phyloP scores from a whole-genome alignment of 1,139 yeast genomes.

The Geotrichum cucujoidarum region DNA sequence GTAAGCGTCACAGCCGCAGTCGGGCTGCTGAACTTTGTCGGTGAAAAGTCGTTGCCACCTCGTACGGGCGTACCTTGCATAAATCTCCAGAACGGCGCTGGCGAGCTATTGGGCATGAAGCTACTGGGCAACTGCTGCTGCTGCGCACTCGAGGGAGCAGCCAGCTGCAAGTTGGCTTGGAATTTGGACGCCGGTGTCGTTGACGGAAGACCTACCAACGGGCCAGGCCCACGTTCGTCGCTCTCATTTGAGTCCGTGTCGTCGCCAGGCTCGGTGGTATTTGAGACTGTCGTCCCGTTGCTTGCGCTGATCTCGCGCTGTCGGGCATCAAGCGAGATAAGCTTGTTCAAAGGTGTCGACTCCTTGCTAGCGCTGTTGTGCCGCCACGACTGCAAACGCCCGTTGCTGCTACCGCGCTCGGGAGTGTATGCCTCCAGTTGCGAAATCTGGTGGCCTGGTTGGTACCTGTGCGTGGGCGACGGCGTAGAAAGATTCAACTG shows the following conservation, averaged over 20 bases:
- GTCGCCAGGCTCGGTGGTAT: background rate
- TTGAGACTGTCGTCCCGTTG: background rate
- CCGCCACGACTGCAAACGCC: background rate
- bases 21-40: conserved; percentile 28
- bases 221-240: background rate
- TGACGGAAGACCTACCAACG: background rate
- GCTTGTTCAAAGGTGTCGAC: conserved; percentile 10
- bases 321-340: conserved; percentile 23
- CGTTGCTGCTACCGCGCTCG: conserved; percentile 51
- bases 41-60: conserved; percentile 26
- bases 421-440: conserved; percentile 82
- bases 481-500: conserved; percentile 23
- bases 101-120: conserved; percentile 40
- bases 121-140: conserved; percentile 39
- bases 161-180: conserved; percentile 31
- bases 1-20: background rate
- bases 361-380: background rate
- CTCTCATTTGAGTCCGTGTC: background rate
- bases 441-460: conserved; percentile 21
- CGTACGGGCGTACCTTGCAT: conserved; percentile 39
- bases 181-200: background rate
- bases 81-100: conserved; percentile 43
- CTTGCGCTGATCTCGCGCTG: background rate
- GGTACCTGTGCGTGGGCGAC: conserved; percentile 44
- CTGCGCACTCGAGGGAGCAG: conserved; percentile 41